phyloP scores from a whole-genome alignment of 352 stramenopile genomes.

The Globisporangium heterothallicum region DNA sequence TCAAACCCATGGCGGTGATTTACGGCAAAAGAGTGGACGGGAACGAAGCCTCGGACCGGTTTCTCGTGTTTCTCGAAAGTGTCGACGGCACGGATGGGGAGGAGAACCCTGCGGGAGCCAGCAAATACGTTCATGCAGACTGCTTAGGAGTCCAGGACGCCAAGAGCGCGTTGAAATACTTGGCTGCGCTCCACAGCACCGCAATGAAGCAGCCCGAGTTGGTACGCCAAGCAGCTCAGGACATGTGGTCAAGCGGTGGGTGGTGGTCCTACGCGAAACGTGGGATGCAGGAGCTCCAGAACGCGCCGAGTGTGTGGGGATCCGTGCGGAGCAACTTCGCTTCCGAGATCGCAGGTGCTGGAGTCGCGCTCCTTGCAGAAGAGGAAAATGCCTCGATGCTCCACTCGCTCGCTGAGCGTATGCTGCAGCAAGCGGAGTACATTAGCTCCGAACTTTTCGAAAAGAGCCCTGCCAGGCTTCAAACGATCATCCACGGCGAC shows the following conservation, averaged over 20 bases:
- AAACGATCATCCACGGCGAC: conserved; percentile 59
- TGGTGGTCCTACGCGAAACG: conserved; percentile 68
- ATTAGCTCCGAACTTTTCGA: conserved; percentile 40
- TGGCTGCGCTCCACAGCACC: conserved; percentile 43
- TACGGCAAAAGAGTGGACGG: conserved; percentile 23
- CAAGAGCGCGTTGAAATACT: conserved; percentile 34
- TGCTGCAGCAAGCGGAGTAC: conserved; percentile 42
- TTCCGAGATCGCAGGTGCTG: conserved; percentile 8
- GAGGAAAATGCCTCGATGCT: conserved; percentile 3
- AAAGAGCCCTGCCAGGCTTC: conserved; percentile 11
- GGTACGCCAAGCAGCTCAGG: conserved; percentile 17
- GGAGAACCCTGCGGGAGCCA: no score
- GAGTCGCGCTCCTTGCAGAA: no score
- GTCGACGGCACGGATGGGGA: conserved; percentile 15
- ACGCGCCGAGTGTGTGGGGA: conserved; percentile 35
- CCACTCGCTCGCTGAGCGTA: conserved; percentile 31
- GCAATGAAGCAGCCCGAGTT: conserved; percentile 20
- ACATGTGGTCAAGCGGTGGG: conserved; percentile 35
- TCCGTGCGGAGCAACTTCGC: conserved; percentile 29
- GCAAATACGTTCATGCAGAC: conserved; percentile 29
- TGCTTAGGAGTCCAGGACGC: conserved; percentile 31
- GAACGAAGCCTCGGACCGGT: conserved; percentile 28
- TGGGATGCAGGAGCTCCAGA: conserved; percentile 28
- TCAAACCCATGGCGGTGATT: conserved; percentile 42
- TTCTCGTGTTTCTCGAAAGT: conserved; percentile 52